Base-by-base conservation (phyloP, 768 basidiomycete species). In the Calocera viscosa region DNA sequence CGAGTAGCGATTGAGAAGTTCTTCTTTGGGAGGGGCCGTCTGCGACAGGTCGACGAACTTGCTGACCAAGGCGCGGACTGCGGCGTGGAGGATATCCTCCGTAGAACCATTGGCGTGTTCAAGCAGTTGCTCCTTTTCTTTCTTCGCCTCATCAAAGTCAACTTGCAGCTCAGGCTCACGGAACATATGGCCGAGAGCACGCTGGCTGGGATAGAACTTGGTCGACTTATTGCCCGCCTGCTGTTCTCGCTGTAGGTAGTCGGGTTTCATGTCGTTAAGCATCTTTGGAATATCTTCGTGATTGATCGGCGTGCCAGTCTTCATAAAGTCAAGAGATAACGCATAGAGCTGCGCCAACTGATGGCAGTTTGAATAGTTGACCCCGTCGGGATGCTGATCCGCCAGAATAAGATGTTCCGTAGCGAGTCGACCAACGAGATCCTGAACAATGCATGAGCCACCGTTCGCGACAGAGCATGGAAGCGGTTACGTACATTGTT, bases 111-210 rank as follows among this genome's bases (percentile, higher is more conserved):
- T 32, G 7, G 64, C 12, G n/a, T n/a, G n/a, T 65, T 66, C 26
- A 11, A 19, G 16, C 22, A n/a, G 22, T 8, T 67, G 39, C 11
- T 40, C 19, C 8, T 32, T 38, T 35, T 67, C 66, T 26, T 17
- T 40, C 34, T 22, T 64, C 26, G 75, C 71, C 14, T 72, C 69
- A 24, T 77, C 71, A 1, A 78, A 75, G 26, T 81, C 76, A 12
- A 63, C 43, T 24, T 77, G 76, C 33, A 88, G 74, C 16, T 71
- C 72, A 68, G 91, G 84, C 14, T 77, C 80, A 12, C 91, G 88
- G 74, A 82, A 92, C 64, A 92, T 78, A 41, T 82, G 74, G 5
- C 91, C 91, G 10, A 93, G 81, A 0, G 88, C 89, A 1, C 86
- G 82, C 30, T 75, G 77, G 1, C 90, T 91, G 60, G 80, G 77